These are phyloP conservation scores for Apiotrichum brassicae DNA, from an alignment of 1,284 basidiomycete genomes.

Conservation along the genomic window DNA sequence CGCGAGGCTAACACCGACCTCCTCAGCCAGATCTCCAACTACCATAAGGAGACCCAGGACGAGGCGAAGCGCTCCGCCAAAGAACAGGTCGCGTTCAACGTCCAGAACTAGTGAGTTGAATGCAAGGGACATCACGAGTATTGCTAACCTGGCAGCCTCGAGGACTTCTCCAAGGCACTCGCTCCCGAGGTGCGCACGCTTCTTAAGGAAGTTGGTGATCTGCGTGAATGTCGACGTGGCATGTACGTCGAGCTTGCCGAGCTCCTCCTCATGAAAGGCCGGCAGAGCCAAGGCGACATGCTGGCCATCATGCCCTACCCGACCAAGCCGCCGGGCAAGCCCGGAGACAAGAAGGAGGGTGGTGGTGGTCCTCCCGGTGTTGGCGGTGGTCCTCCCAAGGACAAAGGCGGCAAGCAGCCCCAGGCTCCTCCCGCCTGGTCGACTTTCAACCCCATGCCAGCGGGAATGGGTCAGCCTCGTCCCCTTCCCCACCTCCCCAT, in stretches of 20 bases:
- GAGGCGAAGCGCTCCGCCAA: constrained; percentile 37
- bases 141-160: constrained; percentile 26
- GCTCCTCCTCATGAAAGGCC: constrained; percentile 43
- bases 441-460: constrained; percentile 3
- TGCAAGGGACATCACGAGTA: neutral
- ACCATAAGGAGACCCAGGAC: constrained; percentile 41
- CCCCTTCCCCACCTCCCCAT: neutral
- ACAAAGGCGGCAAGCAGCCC: constrained; percentile 6
- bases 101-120: constrained; percentile 21
- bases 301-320: constrained; percentile 47
- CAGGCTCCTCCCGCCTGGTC: constrained; percentile 8
- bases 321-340: constrained; percentile 28
- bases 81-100: constrained; percentile 47
- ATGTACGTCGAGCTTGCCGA: constrained; percentile 45
- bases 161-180: constrained; percentile 44
- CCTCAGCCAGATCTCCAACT: constrained; percentile 43
- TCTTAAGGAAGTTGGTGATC: constrained; percentile 45
- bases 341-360: constrained; percentile 17
- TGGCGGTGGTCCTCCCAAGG: neutral
- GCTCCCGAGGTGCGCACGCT: constrained; percentile 43
- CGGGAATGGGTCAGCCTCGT: neutral
- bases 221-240: constrained; percentile 43
- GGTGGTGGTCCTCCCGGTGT: neutral
- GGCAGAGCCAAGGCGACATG: constrained; percentile 43
- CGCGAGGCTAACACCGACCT: constrained; percentile 40